These are phyloP conservation scores for Ensete ventricosum DNA, from an alignment of 176 grass and related monocot genomes.

Conservation along the genomic window DNA sequence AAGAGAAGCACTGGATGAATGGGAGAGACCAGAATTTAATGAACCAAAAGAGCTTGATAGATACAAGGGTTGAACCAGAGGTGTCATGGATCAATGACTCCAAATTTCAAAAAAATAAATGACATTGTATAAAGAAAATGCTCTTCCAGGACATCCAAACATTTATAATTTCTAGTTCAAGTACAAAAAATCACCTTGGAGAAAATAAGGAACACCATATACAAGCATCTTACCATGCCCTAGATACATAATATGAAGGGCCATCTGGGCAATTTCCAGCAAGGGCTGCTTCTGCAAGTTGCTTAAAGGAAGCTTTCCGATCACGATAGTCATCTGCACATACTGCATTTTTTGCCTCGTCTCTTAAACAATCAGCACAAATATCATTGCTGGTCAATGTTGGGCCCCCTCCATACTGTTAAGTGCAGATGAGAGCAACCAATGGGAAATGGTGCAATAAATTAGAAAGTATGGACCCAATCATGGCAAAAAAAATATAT, in stretches of 20 bases:
- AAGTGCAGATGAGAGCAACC: constrained; percentile 6
- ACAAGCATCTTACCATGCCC: constrained; percentile 51
- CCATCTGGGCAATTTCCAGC: constrained; percentile 49
- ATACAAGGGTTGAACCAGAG: neutral
- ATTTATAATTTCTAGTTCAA: neutral
- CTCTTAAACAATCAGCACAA: constrained; percentile 72
- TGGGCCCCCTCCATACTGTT: constrained; percentile 84
- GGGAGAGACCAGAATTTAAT: too few species aligned
- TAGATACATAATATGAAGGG: constrained; percentile 74
- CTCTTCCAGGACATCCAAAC: too few species aligned
- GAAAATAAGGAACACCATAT: neutral
- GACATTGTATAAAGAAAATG: too few species aligned
- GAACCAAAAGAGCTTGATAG: too few species aligned
- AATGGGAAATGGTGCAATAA: neutral
- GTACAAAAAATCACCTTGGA: neutral
- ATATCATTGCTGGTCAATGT: constrained; percentile 51
- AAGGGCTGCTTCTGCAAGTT: constrained; percentile 77
- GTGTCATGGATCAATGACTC: too few species aligned
- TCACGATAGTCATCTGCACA: constrained; percentile 83
- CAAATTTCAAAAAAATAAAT: too few species aligned
- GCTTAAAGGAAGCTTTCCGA: constrained; percentile 78
- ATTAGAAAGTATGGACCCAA: neutral
- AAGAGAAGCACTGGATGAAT: too few species aligned
- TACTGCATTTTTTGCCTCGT: constrained; percentile 71
- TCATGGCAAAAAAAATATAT: neutral